Conservation (phyloP, 306 rosid genomes). For the Delonix regia region DNA sequence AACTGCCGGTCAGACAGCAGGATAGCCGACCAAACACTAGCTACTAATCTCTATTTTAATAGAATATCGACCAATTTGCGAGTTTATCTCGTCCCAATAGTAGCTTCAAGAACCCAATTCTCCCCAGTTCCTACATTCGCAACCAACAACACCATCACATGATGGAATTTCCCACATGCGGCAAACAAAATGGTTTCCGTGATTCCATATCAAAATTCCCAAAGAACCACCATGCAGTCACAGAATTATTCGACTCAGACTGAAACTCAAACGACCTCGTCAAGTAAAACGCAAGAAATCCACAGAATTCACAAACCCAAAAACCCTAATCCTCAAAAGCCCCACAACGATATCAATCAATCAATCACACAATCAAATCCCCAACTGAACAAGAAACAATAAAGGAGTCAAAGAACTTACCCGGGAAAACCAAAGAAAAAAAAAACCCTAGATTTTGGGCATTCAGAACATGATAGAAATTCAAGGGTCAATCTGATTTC, state of each 20-base stretch:
- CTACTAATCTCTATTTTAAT: constrained; percentile 25
- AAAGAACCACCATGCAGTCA: constrained; percentile 34
- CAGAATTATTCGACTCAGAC: constrained; percentile 30
- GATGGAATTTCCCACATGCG: constrained; percentile 25
- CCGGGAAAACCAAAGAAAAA: constrained; percentile 20
- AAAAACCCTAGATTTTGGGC: constrained; percentile 57
- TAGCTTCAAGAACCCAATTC: constrained; percentile 31
- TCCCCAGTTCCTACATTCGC: constrained; percentile 30
- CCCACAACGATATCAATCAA: constrained; percentile 23
- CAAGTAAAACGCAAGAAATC: background rate
- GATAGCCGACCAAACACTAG: constrained; percentile 28
- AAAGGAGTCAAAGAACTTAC: constrained; percentile 31
- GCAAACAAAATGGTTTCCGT: constrained; percentile 3
- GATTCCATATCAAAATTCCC: constrained; percentile 40
- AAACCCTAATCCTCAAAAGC: constrained; percentile 42
- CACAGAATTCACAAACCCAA: constrained; percentile 27
- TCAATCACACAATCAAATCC: constrained; percentile 31
- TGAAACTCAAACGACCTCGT: background rate
- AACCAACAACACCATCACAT: constrained; percentile 27
- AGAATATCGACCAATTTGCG: constrained; percentile 16
- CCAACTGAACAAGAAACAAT: constrained; percentile 18
- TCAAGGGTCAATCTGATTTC: constrained; percentile 59
- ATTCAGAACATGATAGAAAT: constrained; percentile 53
- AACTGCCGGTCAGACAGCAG: constrained; percentile 25
- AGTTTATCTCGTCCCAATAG: constrained; percentile 18